Base-by-base conservation (phyloP, 2,329 filamentous ascomycete genomes). In the Clarireedia hainanense region DNA sequence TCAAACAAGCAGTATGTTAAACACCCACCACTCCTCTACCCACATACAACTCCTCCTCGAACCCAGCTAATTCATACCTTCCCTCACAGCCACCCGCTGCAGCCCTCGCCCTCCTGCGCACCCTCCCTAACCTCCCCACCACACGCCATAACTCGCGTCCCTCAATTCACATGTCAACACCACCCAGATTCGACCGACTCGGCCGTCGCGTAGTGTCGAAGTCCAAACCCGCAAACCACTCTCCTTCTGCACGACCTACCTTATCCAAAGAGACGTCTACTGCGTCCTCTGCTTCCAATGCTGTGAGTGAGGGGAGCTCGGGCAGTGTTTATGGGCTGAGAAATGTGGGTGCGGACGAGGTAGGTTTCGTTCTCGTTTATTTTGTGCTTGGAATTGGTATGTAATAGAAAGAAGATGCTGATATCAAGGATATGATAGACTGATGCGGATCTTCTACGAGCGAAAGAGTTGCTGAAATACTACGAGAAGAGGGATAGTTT, bases 1-100 rank as follows among this genome's bases (percentile, higher is more conserved):
- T 56, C 40, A 43, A 56, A 23, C 47, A 56, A 52, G 48, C 53
- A 26, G 53, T 56, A 30, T 5, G 53, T 56, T 27, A 46, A 23
- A 10, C 47, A 20, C 15, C 17, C 24, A 10, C 7, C 14, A 17
- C 14, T 34, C 6, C 26, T 3, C 24, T 17, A 17, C 5, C 14
- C 14, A 17, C n/a, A 27, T 24, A 47, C 26, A 27, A 20, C 20
- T 6, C 43, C 14, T 47, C 12, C 23, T 6, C 17, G 20, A 20
- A 42, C 39, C 42, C 5, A 45, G 20, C 42, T 45, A 45, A 45
- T 17, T 2, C n/a, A 12, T 45, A 12, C 5, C 42, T 2, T 23
- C 42, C 42, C 20, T n/a, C 9, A 9, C 24, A 55, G 52, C 46
- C 52, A 24, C 46, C 52, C 2, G 26, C 12, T 30, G 52, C 46